Percentiles rank a stretch among this genome's conserved stretches.
phyloP scores from a whole-genome alignment of 192 early-diverging fungal species.

The Anaeromyces robustus region DNA sequence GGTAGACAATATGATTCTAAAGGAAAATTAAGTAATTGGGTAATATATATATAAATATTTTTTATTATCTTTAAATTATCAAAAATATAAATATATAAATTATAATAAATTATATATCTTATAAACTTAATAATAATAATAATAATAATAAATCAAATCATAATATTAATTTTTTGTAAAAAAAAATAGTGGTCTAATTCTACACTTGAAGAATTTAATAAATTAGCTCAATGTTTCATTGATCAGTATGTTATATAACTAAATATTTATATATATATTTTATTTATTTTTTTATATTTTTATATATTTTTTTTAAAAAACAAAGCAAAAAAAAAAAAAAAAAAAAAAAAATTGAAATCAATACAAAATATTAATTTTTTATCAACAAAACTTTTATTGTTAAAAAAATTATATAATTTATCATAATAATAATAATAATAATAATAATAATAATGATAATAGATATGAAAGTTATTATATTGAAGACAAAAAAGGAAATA shows the following conservation, averaged over 20 bases:
- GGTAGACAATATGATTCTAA: background rate
- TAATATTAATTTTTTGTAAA: too few relatives aligned
- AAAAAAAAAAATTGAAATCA: too few relatives aligned
- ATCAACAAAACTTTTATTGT: constrained; percentile 8
- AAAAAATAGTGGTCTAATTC: background rate
- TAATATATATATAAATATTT: background rate
- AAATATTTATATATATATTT: too few relatives aligned
- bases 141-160: too few relatives aligned
- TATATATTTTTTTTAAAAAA: too few relatives aligned
- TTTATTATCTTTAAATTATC: too few relatives aligned
- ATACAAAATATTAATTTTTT: too few relatives aligned
- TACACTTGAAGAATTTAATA: background rate
- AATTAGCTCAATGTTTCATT: constrained; percentile 38
- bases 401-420: constrained; percentile 12
- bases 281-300: too few relatives aligned
- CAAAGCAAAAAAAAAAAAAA: too few relatives aligned
- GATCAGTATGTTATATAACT: background rate
- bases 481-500: background rate
- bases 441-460: constrained; percentile 9
- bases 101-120: too few relatives aligned
- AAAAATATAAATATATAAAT: background rate
- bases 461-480: background rate
- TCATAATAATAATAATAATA: too few relatives aligned
- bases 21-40: background rate
- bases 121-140: too few relatives aligned